phyloP scores from a whole-genome alignment of 1,284 basidiomycete species.

The Microbotryomycetes sp. region DNA sequence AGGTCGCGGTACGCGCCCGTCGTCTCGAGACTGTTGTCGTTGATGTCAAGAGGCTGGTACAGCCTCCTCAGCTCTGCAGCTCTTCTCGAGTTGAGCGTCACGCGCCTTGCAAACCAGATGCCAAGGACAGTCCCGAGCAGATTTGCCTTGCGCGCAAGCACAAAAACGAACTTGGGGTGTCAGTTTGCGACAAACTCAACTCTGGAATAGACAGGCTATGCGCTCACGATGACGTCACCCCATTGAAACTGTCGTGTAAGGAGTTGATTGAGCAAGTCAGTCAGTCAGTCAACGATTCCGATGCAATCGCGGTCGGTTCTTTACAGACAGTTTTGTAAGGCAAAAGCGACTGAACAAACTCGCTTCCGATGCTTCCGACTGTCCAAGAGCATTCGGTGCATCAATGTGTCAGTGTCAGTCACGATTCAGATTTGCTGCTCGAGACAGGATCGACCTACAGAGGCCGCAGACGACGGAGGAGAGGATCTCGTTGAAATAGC shows the following conservation, averaged over 20 bases:
- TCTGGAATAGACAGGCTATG: too few relatives aligned
- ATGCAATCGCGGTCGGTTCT: neutral
- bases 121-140: slow-evolving; percentile 40
- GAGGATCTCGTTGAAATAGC: slow-evolving; percentile 62
- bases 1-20: neutral
- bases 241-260: slow-evolving; percentile 42
- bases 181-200: too few relatives aligned
- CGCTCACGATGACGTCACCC: slow-evolving; percentile 39
- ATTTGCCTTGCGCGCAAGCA: slow-evolving; percentile 36
- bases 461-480: slow-evolving; percentile 63
- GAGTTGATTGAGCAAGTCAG: too few relatives aligned
- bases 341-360: slow-evolving; percentile 41
- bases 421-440: neutral
- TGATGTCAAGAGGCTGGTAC: slow-evolving; percentile 38
- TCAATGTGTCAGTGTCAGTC: neutral
- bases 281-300: neutral
- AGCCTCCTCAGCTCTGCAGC: slow-evolving; percentile 38
- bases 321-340: slow-evolving; percentile 37
- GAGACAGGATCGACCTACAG: slow-evolving; percentile 38
- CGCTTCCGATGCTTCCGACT: slow-evolving; percentile 39
- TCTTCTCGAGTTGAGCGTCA: slow-evolving; percentile 32
- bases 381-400: neutral
- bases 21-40: neutral
- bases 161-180: too few relatives aligned
- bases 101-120: slow-evolving; percentile 39